Evolutionary conservation across 2,329 filamentous ascomycete species (phyloP), one percentile per base, ranked within the genome.

Genomic region (Phoma sp.): DNA sequence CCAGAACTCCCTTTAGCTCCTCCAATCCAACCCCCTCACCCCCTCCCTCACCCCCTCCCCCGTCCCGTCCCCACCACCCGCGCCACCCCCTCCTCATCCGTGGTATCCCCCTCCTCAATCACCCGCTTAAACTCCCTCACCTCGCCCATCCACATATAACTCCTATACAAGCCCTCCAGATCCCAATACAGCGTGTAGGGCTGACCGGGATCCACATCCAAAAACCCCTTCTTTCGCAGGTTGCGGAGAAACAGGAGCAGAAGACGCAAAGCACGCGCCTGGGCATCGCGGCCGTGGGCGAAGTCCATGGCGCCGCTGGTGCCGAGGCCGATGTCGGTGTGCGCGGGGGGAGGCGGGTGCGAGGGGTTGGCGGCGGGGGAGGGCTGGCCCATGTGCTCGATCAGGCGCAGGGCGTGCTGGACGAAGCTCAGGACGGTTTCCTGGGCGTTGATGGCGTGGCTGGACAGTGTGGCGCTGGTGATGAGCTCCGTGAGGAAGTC

Each of bases 121-220:
- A 69, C 71, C 10, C 37, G 47, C 52, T 66, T 70, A 57, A 77
- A 76, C 25, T 74, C 74, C 29, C 75, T 66, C 6, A 77, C 75
- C 50, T 78, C 75, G 51, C 60, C 70, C 13, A 77, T 69, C 69
- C 74, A 76, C 27, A 76, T 65, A 57, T 74, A 78, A 45, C 74
- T 52, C 37, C 72, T 67, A 33, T 72, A 74, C 54, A 78, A 72
- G 61, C 76, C 75, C 42, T 75, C 68, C 30, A 77, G 73, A 53
- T 78, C 75, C 52, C 69, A 76, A 36, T 70, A 71, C 13, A 77
- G 55, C 1, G 41, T 45, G 8, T 27, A 22, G 13, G 40, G 29
- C 13, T 14, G 11, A 1, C 18, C 8, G 4, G 42, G 33, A 11
- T 23, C 11, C 2, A 45, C 22, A 23, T 40, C 48, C 4, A 76